Evolutionary conservation across 257 asterid genomes (phyloP).

Genomic region (Solanum arcanum): DNA sequence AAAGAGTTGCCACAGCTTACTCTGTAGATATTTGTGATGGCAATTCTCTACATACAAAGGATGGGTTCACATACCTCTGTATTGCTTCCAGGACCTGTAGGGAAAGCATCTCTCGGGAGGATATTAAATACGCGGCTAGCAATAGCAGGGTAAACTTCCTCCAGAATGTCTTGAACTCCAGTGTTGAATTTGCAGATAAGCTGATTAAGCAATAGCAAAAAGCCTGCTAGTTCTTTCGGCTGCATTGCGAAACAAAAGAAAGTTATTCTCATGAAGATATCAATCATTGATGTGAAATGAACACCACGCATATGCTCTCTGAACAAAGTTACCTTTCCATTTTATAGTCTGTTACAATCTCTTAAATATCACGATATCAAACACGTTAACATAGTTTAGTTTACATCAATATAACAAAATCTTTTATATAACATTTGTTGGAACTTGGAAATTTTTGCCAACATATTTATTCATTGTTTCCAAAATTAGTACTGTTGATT

Average conservation of each 20-base stretch:
- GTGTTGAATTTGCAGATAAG: slow-evolving; percentile 82
- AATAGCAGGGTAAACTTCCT: slow-evolving; percentile 73
- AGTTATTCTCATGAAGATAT: background rate
- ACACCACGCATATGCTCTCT: background rate
- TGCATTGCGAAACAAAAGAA: slow-evolving; percentile 24
- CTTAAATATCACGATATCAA: background rate
- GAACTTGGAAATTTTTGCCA: background rate
- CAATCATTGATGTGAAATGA: background rate
- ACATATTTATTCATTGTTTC: background rate
- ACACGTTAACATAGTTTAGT: background rate
- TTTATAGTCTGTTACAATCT: background rate
- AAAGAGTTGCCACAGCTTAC: background rate
- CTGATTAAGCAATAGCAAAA: slow-evolving; percentile 77
- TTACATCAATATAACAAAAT: background rate
- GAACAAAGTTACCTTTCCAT: background rate
- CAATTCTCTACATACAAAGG: background rate
- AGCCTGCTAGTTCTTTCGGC: slow-evolving; percentile 88
- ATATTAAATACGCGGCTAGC: slow-evolving; percentile 55
- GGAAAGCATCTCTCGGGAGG: slow-evolving; percentile 63
- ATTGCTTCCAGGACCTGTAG: slow-evolving; percentile 68
- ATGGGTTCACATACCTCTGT: slow-evolving; percentile 52
- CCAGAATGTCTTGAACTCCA: slow-evolving; percentile 59
- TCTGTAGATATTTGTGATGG: background rate
- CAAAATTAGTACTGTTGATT: background rate
- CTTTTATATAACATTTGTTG: background rate